These are phyloP conservation scores for Aspergillus heteromorphus DNA, from an alignment of 495 filamentous ascomycete genomes.

Conservation along the genomic window DNA sequence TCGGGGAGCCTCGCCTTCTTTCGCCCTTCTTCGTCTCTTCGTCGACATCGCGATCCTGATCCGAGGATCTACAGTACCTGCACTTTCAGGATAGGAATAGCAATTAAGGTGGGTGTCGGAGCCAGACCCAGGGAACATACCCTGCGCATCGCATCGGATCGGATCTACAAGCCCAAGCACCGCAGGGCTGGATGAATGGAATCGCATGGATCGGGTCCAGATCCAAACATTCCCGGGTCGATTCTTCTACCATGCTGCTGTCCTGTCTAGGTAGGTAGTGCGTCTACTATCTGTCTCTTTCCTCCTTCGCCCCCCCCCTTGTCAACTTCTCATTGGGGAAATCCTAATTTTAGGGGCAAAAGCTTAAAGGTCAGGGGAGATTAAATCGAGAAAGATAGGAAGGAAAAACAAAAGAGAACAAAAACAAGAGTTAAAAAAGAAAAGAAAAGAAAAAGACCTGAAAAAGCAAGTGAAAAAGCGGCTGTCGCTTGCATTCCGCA, in stretches of 20 bases:
- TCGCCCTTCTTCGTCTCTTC: too few species aligned
- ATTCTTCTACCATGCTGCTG: too few species aligned
- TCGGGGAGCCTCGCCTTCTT: too few species aligned
- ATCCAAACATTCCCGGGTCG: conserved; percentile 3
- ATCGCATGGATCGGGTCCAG: background rate
- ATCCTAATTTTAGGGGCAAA: background rate
- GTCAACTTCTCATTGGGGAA: background rate
- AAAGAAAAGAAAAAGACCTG: background rate
- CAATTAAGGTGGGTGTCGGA: too few species aligned
- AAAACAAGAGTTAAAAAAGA: too few species aligned
- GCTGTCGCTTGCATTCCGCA: background rate
- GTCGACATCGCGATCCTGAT: too few species aligned
- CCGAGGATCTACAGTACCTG: too few species aligned
- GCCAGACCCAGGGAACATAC: background rate
- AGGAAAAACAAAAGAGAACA: background rate
- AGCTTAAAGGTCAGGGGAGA: background rate
- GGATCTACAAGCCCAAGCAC: conserved; percentile 4
- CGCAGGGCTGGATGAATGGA: background rate
- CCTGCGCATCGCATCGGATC: background rate
- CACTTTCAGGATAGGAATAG: too few species aligned
- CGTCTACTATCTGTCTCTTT: too few species aligned
- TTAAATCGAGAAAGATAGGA: background rate
- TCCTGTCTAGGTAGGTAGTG: too few species aligned
- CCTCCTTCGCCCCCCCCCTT: too few species aligned
- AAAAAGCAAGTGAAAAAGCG: background rate